A percentile compares a stretch with the other conserved stretches of the same genome.
Conservation (phyloP, 2,329 filamentous ascomycete species). For the Ascomycota sp. region DNA sequence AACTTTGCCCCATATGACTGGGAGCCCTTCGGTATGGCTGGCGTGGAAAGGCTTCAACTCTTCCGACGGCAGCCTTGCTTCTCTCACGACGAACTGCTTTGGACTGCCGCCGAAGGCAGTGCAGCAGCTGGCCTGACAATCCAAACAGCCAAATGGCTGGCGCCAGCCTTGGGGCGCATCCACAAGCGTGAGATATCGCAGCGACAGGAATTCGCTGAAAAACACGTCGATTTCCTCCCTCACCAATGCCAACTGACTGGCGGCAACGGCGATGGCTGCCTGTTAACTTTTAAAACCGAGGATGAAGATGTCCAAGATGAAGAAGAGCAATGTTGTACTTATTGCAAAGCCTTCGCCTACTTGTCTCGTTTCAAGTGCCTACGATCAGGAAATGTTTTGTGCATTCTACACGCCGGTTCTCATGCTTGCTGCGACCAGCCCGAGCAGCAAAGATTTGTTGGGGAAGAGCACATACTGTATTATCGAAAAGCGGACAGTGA, state of each 20-base stretch:
- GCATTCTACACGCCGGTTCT: constrained; percentile 60
- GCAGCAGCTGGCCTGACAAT: constrained; percentile 46
- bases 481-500: constrained; percentile 59
- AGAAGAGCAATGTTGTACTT: constrained; percentile 79
- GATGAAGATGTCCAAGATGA: constrained; percentile 70
- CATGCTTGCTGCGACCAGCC: constrained; percentile 60
- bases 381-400: constrained; percentile 62
- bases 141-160: constrained; percentile 85
- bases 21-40: constrained; percentile 77
- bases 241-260: constrained; percentile 29
- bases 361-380: constrained; percentile 77
- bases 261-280: constrained; percentile 29
- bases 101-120: constrained; percentile 71
- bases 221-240: constrained; percentile 33
- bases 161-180: constrained; percentile 65
- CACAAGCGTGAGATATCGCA: constrained; percentile 50
- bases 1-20: constrained; percentile 93
- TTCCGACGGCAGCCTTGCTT: constrained; percentile 91
- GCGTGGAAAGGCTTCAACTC: constrained; percentile 66
- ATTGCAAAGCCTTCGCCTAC: constrained; percentile 85
- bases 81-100: constrained; percentile 83
- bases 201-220: constrained; percentile 46
- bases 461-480: constrained; percentile 51
- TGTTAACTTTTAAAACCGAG: constrained; percentile 41
- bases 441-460: constrained; percentile 45